These are phyloP conservation scores for Plantago major DNA, from an alignment of 257 asterid species.

Conservation along the genomic window DNA sequence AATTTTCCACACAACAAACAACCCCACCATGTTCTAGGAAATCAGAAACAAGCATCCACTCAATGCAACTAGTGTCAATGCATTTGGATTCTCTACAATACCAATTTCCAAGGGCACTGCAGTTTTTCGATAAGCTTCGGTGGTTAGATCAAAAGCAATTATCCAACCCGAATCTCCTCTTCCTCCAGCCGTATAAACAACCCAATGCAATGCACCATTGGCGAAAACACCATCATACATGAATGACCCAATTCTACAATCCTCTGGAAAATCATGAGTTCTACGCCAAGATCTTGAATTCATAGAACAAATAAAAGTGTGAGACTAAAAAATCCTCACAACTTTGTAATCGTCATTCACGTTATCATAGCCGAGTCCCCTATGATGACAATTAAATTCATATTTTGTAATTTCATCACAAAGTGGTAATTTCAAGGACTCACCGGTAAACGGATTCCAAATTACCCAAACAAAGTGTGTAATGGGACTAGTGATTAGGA, in stretches of 20 bases:
- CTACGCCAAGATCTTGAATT: not conserved
- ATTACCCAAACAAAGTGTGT: not conserved
- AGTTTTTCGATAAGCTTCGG: not conserved
- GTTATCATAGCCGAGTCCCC: not conserved
- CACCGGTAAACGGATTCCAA: not conserved
- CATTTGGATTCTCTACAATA: no score
- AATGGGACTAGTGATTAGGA: constrained; percentile 1
- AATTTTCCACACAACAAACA: constrained; percentile 7
- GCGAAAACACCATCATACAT: no score
- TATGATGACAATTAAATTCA: not conserved
- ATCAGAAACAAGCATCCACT: constrained; percentile 12
- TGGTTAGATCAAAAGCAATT: not conserved
- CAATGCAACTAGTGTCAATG: not conserved
- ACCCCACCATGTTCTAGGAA: not conserved
- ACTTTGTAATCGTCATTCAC: not conserved
- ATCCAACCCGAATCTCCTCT: not conserved
- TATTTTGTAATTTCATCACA: not conserved
- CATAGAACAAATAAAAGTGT: not conserved
- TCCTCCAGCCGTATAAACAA: not conserved
- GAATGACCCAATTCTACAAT: no score
- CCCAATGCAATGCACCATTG: not conserved
- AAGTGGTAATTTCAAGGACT: not conserved
- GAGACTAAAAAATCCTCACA: not conserved
- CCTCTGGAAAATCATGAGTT: not conserved
- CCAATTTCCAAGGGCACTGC: not conserved